Percentiles rank a stretch among this genome's conserved stretches.
phyloP scores from a whole-genome alignment of 768 basidiomycete species.

The Rhizopogon vulgaris region DNA sequence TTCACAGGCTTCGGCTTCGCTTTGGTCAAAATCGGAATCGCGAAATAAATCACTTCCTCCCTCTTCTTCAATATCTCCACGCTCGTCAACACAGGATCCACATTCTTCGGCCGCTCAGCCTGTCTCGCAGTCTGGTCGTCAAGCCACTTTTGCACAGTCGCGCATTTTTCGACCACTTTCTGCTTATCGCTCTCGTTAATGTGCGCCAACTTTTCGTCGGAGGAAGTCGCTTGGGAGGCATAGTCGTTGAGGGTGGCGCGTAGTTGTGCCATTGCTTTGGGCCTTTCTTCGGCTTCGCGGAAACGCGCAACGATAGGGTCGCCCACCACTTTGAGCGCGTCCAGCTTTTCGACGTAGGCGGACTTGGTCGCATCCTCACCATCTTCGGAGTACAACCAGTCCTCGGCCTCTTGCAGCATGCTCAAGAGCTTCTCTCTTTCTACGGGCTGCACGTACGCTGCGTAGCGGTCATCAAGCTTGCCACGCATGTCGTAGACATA shows the following conservation, averaged over 20 bases:
- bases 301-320: constrained; percentile 82
- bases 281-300: constrained; percentile 79
- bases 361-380: constrained; percentile 95
- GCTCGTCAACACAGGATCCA: constrained; percentile 74
- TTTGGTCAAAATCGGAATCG: constrained; percentile 83
- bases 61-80: constrained; percentile 85
- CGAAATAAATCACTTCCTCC: constrained; percentile 89
- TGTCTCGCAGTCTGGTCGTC: constrained; percentile 88
- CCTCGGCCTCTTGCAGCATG: constrained; percentile 75
- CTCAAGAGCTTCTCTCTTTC: constrained; percentile 77
- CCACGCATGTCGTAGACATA: constrained; percentile 94
- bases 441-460: constrained; percentile 58
- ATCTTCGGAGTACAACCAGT: constrained; percentile 97
- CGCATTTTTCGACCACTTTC: constrained; percentile 82
- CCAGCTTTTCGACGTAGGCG: constrained; percentile 82
- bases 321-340: constrained; percentile 77
- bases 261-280: constrained; percentile 61
- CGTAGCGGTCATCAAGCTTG: constrained; percentile 88
- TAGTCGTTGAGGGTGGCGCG: constrained; percentile 88
- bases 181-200: constrained; percentile 88
- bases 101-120: constrained; percentile 83
- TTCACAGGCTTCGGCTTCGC: constrained; percentile 86
- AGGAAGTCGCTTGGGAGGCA: constrained; percentile 73
- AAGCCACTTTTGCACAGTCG: constrained; percentile 90
- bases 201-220: constrained; percentile 84